Evolutionary conservation across 2,329 filamentous ascomycete genomes (phyloP).

Genomic region (Aspergillus novofumigatus): DNA sequence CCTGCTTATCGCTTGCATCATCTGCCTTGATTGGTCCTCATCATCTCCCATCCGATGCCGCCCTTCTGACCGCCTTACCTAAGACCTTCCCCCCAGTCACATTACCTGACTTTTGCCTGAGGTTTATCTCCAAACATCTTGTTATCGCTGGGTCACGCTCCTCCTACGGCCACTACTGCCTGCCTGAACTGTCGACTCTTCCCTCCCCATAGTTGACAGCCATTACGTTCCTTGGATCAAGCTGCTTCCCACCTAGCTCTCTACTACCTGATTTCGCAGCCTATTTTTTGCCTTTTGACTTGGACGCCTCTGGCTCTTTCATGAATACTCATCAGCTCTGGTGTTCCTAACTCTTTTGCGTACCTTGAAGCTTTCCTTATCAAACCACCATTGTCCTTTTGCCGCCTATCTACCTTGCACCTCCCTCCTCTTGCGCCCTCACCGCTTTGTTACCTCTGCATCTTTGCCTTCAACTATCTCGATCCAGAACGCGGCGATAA

Average conservation of each 20-base stretch:
- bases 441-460: constrained; percentile 14
- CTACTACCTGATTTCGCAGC: constrained; percentile 27
- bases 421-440: constrained; percentile 14
- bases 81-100: constrained; percentile 13
- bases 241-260: constrained; percentile 17
- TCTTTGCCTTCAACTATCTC: neutral
- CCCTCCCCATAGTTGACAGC: neutral
- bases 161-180: constrained; percentile 12
- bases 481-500: neutral
- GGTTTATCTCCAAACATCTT: constrained; percentile 17
- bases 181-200: neutral
- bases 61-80: constrained; percentile 31
- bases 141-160: constrained; percentile 31
- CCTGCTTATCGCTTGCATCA: neutral
- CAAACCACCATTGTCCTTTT: neutral
- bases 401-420: constrained; percentile 5
- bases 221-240: constrained; percentile 24
- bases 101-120: neutral
- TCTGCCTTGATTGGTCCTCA: constrained; percentile 2
- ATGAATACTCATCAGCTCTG: constrained; percentile 6
- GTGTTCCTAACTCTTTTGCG: neutral
- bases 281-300: constrained; percentile 1
- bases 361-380: neutral
- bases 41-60: constrained; percentile 18
- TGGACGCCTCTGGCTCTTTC: constrained; percentile 6